phyloP scores from a whole-genome alignment of 306 rosid genomes.

The Echinosophora koreensis region DNA sequence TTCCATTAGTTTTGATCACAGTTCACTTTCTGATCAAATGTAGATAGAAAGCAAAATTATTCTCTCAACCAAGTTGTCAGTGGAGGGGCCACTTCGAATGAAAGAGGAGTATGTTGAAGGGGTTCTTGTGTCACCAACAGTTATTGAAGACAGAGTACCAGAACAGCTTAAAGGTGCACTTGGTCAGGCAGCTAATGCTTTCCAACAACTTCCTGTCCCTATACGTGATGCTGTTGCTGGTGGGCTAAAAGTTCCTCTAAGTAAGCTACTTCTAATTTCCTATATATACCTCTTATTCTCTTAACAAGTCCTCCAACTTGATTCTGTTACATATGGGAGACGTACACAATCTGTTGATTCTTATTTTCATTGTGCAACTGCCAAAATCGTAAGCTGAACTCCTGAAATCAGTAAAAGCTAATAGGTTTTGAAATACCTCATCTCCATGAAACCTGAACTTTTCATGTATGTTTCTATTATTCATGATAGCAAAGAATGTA shows the following conservation, averaged over 20 bases:
- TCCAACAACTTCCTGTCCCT: slow-evolving; percentile 88
- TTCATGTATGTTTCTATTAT: slow-evolving; percentile 5
- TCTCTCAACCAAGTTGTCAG: slow-evolving; percentile 74
- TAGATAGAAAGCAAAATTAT: slow-evolving; percentile 81
- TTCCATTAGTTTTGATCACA: slow-evolving; percentile 18
- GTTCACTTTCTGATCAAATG: slow-evolving; percentile 44
- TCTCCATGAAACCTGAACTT: slow-evolving; percentile 33
- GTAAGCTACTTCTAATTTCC: slow-evolving; percentile 57
- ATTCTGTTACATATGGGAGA: slow-evolving; percentile 10
- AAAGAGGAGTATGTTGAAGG: slow-evolving; percentile 95
- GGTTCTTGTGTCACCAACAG: slow-evolving; percentile 72
- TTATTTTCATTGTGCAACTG: slow-evolving; percentile 24
- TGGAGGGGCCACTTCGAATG: slow-evolving; percentile 96
- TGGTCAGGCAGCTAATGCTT: slow-evolving; percentile 73
- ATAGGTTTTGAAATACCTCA: slow-evolving; percentile 28
- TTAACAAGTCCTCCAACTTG: slow-evolving; percentile 4
- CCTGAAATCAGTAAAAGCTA: slow-evolving; percentile 32
- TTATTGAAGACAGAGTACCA: slow-evolving; percentile 84
- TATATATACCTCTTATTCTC: neutral
- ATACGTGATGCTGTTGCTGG: slow-evolving; percentile 70
- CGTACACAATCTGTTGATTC: slow-evolving; percentile 27
- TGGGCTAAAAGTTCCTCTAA: slow-evolving; percentile 86
- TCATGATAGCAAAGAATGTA: slow-evolving; percentile 11
- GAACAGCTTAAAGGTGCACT: slow-evolving; percentile 88
- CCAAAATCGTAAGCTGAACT: slow-evolving; percentile 30